Conservation (phyloP, 164 flowering plant species). For the Houttuynia cordata region DNA sequence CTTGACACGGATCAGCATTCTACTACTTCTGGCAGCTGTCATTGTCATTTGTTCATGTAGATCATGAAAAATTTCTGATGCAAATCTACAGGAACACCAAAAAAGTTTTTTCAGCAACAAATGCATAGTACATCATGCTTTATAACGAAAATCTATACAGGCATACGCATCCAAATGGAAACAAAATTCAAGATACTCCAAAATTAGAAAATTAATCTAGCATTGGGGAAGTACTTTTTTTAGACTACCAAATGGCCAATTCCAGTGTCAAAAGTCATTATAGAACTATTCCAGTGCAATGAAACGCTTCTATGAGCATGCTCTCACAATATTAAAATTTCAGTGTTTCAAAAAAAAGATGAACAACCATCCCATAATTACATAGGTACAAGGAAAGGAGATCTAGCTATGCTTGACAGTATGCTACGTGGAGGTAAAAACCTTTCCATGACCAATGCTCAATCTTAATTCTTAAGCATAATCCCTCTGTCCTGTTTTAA, state of each 20-base stretch:
- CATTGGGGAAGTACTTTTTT: background rate
- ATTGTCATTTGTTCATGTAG: slow-evolving; percentile 73
- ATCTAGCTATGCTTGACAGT: background rate
- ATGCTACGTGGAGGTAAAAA: background rate
- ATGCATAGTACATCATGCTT: background rate
- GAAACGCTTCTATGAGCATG: background rate
- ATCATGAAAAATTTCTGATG: slow-evolving; percentile 86
- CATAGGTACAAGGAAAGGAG: background rate
- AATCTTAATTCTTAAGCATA: too few species aligned
- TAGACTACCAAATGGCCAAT: too few species aligned
- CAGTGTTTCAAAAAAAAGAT: too few species aligned
- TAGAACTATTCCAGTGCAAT: background rate
- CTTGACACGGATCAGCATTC: slow-evolving; percentile 49
- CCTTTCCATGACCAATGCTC: background rate
- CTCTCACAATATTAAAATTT: background rate
- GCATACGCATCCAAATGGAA: background rate
- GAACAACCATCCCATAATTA: too few species aligned
- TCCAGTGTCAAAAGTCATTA: too few species aligned
- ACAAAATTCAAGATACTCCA: background rate
- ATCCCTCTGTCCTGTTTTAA: too few species aligned
- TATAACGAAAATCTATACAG: too few species aligned
- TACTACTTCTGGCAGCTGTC: slow-evolving; percentile 73
- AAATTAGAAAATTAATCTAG: background rate
- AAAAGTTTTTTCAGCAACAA: slow-evolving; percentile 3
- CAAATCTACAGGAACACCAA: slow-evolving; percentile 48